These are phyloP conservation scores for Xylaria sp. DNA, from an alignment of 2,329 filamentous ascomycete species.

Conservation along the genomic window DNA sequence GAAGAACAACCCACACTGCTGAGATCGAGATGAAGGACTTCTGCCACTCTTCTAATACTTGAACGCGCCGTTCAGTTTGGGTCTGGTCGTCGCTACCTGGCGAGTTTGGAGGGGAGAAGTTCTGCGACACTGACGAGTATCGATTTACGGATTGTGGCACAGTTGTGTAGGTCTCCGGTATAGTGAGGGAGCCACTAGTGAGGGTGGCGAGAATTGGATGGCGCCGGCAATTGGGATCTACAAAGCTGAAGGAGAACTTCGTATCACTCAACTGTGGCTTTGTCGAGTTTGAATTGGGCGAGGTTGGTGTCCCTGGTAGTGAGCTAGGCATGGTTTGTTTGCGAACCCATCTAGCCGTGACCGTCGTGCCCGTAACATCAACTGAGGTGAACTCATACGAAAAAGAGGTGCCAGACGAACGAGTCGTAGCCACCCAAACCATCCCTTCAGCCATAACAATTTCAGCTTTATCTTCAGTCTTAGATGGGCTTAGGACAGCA, in stretches of 20 bases:
- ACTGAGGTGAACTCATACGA: slow-evolving; percentile 69
- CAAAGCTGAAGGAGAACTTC: slow-evolving; percentile 78
- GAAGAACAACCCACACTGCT: slow-evolving; percentile 57
- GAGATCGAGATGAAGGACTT: slow-evolving; percentile 58
- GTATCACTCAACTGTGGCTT: slow-evolving; percentile 46
- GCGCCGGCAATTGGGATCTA: slow-evolving; percentile 69
- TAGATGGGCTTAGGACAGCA: slow-evolving; percentile 70
- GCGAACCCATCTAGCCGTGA: slow-evolving; percentile 73
- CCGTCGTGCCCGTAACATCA: slow-evolving; percentile 61
- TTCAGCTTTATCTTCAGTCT: slow-evolving; percentile 62
- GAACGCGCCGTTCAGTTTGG: slow-evolving; percentile 42
- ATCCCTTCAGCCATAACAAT: slow-evolving; percentile 70
- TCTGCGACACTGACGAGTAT: slow-evolving; percentile 52
- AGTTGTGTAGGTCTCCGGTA: slow-evolving; percentile 70
- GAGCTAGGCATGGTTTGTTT: slow-evolving; percentile 44
- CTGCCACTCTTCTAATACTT: slow-evolving; percentile 50
- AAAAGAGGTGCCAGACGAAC: slow-evolving; percentile 50
- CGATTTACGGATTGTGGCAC: slow-evolving; percentile 56
- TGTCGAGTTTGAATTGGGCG: slow-evolving; percentile 30
- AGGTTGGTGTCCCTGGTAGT: slow-evolving; percentile 34
- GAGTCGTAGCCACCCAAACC: slow-evolving; percentile 60
- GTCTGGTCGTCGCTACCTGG: slow-evolving; percentile 22
- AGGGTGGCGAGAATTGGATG: slow-evolving; percentile 78
- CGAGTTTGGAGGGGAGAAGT: slow-evolving; percentile 31
- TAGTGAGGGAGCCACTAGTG: slow-evolving; percentile 66